phyloP scores from a whole-genome alignment of 2,329 filamentous ascomycete species.

The Aspergillus neoniger region DNA sequence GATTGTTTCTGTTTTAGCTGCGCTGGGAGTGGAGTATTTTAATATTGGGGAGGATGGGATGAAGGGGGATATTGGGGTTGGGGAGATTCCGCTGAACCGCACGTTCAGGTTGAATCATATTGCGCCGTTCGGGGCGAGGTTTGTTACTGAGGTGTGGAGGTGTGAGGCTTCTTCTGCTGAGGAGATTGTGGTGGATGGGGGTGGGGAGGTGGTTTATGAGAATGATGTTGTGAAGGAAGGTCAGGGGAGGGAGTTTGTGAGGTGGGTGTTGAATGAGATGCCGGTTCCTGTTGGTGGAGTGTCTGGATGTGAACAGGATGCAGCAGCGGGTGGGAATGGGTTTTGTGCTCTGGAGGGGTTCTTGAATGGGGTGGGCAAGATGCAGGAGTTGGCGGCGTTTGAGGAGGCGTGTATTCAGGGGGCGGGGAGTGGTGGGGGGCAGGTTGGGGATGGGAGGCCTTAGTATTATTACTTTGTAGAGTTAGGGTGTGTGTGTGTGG shows the following conservation, averaged over 20 bases:
- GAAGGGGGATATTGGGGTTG: slow-evolving; percentile 20
- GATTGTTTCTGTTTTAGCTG: slow-evolving; percentile 53
- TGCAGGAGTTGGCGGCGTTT: slow-evolving; percentile 32
- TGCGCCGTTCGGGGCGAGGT: slow-evolving; percentile 57
- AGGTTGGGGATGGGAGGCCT: slow-evolving; percentile 30
- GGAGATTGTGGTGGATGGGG: slow-evolving; percentile 41
- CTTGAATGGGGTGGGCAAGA: slow-evolving; percentile 19
- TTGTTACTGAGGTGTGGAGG: slow-evolving; percentile 59
- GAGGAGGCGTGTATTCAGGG: slow-evolving; percentile 35
- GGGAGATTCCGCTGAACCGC: slow-evolving; percentile 45
- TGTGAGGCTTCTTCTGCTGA: slow-evolving; percentile 37
- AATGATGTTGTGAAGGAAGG: slow-evolving; percentile 16
- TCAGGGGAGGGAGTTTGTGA: slow-evolving; percentile 25
- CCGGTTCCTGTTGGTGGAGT: slow-evolving; percentile 33
- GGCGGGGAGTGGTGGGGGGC: slow-evolving; percentile 22
- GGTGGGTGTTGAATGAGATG: slow-evolving; percentile 34
- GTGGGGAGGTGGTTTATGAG: slow-evolving; percentile 26
- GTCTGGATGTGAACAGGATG: slow-evolving; percentile 22
- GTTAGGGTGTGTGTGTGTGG: not conserved
- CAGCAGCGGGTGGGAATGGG: slow-evolving; percentile 20
- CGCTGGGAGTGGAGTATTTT: slow-evolving; percentile 59
- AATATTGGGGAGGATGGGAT: slow-evolving; percentile 31
- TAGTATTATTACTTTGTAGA: not conserved
- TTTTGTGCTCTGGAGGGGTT: slow-evolving; percentile 35
- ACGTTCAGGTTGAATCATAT: slow-evolving; percentile 54